Conservation (phyloP, 345 rosid genomes). For the Eutrema japonicum region DNA sequence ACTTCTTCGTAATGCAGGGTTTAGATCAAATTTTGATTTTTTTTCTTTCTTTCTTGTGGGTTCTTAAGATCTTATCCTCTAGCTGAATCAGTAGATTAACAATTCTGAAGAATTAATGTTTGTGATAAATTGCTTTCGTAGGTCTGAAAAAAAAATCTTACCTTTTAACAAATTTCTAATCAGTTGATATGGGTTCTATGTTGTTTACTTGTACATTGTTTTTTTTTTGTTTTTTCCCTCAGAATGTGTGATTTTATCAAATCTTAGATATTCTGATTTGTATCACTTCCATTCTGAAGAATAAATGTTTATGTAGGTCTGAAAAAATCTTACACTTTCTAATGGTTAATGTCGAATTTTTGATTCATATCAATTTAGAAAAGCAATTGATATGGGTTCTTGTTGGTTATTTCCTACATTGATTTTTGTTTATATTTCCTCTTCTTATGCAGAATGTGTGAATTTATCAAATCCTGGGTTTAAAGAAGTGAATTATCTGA, state of each 20-base stretch:
- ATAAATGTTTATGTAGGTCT: too few relatives aligned
- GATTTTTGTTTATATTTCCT: background rate
- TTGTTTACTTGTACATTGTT: background rate
- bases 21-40: conserved; percentile 32
- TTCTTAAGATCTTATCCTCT: conserved; percentile 20
- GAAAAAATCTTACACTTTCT: too few relatives aligned
- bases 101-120: conserved; percentile 8
- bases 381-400: background rate
- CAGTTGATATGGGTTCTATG: conserved; percentile 1
- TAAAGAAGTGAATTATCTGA: conserved; percentile 29
- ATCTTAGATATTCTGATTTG: too few relatives aligned
- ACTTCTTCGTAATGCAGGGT: conserved; percentile 32
- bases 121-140: background rate
- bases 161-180: conserved; percentile 18
- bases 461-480: conserved; percentile 17
- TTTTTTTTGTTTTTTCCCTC: background rate
- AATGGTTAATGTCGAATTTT: too few relatives aligned
- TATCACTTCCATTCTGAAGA: too few relatives aligned
- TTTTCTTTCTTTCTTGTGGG: conserved; percentile 11
- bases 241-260: background rate
- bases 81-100: conserved; percentile 6
- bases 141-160: conserved; percentile 13
- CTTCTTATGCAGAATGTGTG: conserved; percentile 9
- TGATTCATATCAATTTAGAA: background rate
- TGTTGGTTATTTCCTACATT: background rate